These are phyloP conservation scores for Coemansia sp. DNA, from an alignment of 192 early-diverging fungal species.

Conservation along the genomic window DNA sequence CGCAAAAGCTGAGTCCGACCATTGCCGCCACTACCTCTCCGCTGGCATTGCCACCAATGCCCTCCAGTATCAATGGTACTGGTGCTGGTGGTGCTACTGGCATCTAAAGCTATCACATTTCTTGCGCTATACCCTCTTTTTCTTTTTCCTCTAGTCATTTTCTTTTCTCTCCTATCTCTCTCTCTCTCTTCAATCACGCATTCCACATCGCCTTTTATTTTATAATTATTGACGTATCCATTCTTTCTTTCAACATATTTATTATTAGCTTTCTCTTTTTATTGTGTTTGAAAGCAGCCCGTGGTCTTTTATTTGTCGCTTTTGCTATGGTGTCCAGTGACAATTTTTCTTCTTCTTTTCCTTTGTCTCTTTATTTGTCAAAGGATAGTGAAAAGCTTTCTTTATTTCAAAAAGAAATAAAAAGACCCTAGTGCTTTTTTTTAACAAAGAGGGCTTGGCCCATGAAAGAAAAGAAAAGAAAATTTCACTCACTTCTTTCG, in stretches of 20 bases:
- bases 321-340: conserved; percentile 3
- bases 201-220: neutral
- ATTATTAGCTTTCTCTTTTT: neutral
- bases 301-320: neutral
- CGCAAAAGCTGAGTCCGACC: neutral
- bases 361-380: conserved; percentile 4
- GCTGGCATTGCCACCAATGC: conserved; percentile 34
- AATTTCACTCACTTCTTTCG: too few species aligned
- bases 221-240: conserved; percentile 9
- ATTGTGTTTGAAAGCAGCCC: neutral
- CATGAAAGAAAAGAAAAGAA: neutral
- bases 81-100: neutral
- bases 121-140: neutral
- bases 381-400: neutral
- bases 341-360: conserved; percentile 1
- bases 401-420: neutral
- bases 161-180: neutral
- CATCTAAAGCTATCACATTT: neutral
- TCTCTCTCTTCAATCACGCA: neutral
- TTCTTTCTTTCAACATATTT: neutral
- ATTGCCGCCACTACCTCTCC: conserved; percentile 6
- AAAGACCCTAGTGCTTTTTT: neutral
- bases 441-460: neutral
- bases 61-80: conserved; percentile 19
- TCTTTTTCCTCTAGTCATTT: neutral